phyloP scores from a whole-genome alignment of 768 basidiomycete species.

The Pisolithus tinctorius region DNA sequence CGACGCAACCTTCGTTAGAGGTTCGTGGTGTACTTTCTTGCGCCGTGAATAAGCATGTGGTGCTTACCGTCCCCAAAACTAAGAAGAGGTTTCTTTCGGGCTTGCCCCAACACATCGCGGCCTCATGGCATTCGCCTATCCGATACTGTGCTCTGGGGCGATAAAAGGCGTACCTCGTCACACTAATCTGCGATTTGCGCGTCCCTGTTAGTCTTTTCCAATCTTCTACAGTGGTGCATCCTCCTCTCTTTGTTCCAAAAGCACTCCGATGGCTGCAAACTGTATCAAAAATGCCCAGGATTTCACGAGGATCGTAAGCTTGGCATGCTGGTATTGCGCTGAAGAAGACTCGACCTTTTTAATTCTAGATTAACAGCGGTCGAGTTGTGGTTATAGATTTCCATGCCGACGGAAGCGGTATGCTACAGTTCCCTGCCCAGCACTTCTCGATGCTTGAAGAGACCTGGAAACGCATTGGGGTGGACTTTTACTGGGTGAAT shows the following conservation, averaged over 20 bases:
- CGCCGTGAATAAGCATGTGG: too few relatives aligned
- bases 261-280: conserved; percentile 10
- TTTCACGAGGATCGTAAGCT: conserved; percentile 13
- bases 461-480: conserved; percentile 20
- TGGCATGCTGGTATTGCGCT: neutral
- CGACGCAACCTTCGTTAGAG: too few relatives aligned
- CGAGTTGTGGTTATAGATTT: conserved; percentile 20
- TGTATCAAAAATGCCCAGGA: conserved; percentile 13
- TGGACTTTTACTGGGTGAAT: conserved; percentile 70
- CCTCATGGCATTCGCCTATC: too few relatives aligned
- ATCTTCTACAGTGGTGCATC: too few relatives aligned
- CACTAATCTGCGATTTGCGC: too few relatives aligned
- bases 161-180: too few relatives aligned
- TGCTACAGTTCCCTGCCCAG: conserved; percentile 5
- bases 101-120: too few relatives aligned
- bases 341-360: neutral
- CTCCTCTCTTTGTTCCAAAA: neutral
- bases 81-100: too few relatives aligned
- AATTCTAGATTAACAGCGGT: conserved; percentile 22
- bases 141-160: too few relatives aligned
- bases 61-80: too few relatives aligned
- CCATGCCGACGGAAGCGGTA: conserved; percentile 10
- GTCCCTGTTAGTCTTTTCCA: neutral
- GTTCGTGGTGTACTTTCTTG: too few relatives aligned
- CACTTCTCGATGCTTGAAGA: conserved; percentile 15